phyloP scores from a whole-genome alignment of 2,329 filamentous ascomycete species.

The Botrytis medusae region DNA sequence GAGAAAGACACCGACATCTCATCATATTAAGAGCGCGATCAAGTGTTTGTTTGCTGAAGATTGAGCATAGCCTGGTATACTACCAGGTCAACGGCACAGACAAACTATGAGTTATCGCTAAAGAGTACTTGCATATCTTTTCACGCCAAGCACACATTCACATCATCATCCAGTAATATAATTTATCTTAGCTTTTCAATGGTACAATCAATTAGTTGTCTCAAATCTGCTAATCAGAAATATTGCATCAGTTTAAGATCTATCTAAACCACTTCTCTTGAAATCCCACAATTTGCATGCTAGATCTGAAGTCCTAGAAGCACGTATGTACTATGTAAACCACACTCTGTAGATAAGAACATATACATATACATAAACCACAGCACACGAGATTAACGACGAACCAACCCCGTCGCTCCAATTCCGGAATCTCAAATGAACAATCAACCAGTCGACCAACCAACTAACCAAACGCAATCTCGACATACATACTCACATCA shows the following conservation, averaged over 20 bases:
- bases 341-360: background rate
- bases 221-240: background rate
- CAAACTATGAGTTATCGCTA: accelerated
- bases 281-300: background rate
- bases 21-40: background rate
- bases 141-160: background rate
- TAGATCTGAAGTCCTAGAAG: background rate
- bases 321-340: background rate
- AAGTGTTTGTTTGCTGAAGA: background rate
- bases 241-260: background rate
- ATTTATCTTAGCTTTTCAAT: background rate
- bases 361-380: background rate
- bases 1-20: background rate
- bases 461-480: background rate
- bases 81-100: background rate
- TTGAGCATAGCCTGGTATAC: background rate
- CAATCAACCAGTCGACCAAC: too few relatives aligned
- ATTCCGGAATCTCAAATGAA: background rate
- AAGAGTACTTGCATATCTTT: background rate
- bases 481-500: background rate
- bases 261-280: background rate
- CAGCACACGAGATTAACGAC: background rate
- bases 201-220: background rate
- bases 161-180: background rate
- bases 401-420: background rate